Base-by-base conservation (phyloP, 208 protist species). In the Porcisia hertigi region DNA sequence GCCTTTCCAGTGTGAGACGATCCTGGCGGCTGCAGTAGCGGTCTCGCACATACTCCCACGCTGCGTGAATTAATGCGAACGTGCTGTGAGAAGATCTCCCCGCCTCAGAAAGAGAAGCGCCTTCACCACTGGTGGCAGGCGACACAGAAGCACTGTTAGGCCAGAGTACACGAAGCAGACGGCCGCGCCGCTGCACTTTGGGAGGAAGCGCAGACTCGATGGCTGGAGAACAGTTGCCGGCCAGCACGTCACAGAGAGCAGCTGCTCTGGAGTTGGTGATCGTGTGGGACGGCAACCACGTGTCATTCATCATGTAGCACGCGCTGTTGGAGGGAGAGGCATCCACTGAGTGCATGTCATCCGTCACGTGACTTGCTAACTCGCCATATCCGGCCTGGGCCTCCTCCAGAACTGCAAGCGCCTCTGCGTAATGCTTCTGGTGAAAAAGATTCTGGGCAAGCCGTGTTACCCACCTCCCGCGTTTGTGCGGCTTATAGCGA, bases 81-180 rank as follows among this genome's bases (percentile, higher is more conserved):
- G 41, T 30, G 41, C 36, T 4, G 6, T 43, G 34, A 1, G 4
- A 34, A 3, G 62, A 30, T 34, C 30, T 23, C 65, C 39, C 65
- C 6, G 39, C 62, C 23, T 8, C 39, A 8, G 34, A 18, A 5
- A 25, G 39, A 25, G 41, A 45, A 52, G 54, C 30, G 18, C 7
- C 23, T 52, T 23, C 52, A 57, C 47, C 52, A 57, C 6, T 36
- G n/a, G 64, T 69, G 25, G 45, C 49, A 20, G 62, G 30, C 11
- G 23, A 52, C 41, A 12, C 34, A 34, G 62, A 67, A 47, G 41
- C 62, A 67, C 18, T 36, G 47, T 53, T 55, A 39, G 82, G 83
- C 85, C 89, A 97, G 25, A 94, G 64, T 14, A 86, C 82, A 57
- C 82, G 82, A 53, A 97, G 78, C 73, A 94, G 59, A 20, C 90